Evolutionary conservation across 371 early-diverging fungal species (phyloP).

Genomic region (Funneliformis caledonium): DNA sequence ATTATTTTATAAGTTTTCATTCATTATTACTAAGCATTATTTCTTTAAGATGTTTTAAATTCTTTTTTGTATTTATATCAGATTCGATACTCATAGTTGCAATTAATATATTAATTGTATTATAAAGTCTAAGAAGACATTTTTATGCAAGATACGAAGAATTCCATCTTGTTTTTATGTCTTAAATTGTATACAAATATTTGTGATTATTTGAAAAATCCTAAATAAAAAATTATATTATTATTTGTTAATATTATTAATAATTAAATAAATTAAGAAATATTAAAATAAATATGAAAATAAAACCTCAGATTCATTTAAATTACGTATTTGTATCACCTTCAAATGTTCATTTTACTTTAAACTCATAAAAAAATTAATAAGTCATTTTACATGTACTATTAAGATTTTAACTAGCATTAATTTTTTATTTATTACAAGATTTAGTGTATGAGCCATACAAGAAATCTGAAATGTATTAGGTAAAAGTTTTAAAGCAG

Average conservation of each 20-base stretch:
- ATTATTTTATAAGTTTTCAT: not conserved
- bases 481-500: not conserved
- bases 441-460: not conserved
- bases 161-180: conserved; percentile 24
- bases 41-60: not conserved
- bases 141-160: not conserved
- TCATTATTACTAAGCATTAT: not conserved
- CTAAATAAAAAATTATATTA: no score
- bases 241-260: no score
- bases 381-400: not conserved
- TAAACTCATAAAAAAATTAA: not conserved
- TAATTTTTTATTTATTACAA: not conserved
- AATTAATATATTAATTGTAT: conserved; percentile 1
- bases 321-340: not conserved
- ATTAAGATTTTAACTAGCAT: not conserved
- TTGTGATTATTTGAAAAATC: no score
- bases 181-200: not conserved
- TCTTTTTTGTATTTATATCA: not conserved
- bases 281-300: not conserved
- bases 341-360: not conserved
- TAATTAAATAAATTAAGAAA: no score
- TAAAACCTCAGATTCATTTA: not conserved
- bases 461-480: not conserved
- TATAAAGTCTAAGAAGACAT: not conserved
- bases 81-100: not conserved